Evolutionary conservation across 352 stramenopile species (phyloP).

Genomic region (Globisporangium nunn): DNA sequence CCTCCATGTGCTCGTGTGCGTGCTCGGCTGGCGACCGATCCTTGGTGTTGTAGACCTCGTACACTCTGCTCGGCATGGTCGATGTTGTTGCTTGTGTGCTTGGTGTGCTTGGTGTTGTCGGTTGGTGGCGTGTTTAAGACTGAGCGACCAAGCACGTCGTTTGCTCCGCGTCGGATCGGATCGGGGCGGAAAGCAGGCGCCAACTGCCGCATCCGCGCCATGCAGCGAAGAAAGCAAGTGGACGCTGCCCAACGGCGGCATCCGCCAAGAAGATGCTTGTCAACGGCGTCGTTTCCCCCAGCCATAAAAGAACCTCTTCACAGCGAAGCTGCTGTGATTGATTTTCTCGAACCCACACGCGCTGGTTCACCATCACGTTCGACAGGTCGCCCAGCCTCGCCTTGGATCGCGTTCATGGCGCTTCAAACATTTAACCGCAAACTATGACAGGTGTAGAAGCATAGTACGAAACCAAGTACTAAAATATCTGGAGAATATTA

Average conservation of each 20-base stretch:
- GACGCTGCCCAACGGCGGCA: background rate
- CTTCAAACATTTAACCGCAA: no score
- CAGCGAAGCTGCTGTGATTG: no score
- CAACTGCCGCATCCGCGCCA: background rate
- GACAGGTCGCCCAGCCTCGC: no score
- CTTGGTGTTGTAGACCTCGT: slow-evolving; percentile 10
- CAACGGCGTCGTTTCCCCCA: background rate
- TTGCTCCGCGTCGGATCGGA: no score
- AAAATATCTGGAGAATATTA: no score
- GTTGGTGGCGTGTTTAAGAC: background rate
- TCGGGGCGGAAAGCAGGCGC: background rate
- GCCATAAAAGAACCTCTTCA: no score
- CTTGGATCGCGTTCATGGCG: no score
- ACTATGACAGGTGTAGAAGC: no score
- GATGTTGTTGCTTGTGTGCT: background rate
- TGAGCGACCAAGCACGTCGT: background rate
- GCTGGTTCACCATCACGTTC: no score
- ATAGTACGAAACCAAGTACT: no score
- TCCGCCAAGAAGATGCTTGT: background rate
- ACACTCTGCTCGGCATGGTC: slow-evolving; percentile 14
- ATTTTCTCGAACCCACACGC: no score
- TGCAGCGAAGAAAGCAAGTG: background rate
- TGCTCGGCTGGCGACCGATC: slow-evolving; percentile 4
- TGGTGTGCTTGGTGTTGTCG: background rate
- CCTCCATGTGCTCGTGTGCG: slow-evolving; percentile 4